Base-by-base conservation (phyloP, 192 early-diverging fungal genomes). In the Coemansia sp. region DNA sequence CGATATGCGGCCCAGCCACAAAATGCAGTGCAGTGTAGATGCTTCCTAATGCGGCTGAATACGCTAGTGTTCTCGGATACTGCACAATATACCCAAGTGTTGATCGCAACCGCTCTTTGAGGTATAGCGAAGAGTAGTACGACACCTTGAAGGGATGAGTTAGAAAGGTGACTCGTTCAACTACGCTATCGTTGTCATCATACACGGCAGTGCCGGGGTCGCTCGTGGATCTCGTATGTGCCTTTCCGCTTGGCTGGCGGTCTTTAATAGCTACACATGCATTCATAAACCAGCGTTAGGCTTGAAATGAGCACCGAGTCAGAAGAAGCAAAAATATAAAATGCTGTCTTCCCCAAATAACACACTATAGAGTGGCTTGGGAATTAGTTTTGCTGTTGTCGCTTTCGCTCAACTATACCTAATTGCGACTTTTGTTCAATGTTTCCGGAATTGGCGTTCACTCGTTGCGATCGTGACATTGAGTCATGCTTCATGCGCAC, bases 71-170 rank as follows among this genome's bases (percentile, higher is more conserved):
- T 6, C 43, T 61, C 19, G 81, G 81, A 37, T 84, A 72, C 72
- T 73, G 71, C 47, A 69, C 65, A 48, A 59, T 49, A 21, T 80
- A 80, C 5, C 63, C 59, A 4, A 50, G 65, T 12, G 74, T 70
- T 43, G 60, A 37, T 9, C 48, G 48, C 21, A 76, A 45, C 53
- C 70, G 73, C 6, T 52, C 37, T 38, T 60, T 52, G 53, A 84
- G 68, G 26, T 79, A 84, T 13, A 84, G 64, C 45, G 56, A 48
- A 37, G 82, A 79, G 67, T 84, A 84, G 60, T 79, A 76, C 11
- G 72, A 71, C 4, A 84, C 82, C 56, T 79, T 76, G 66, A 84
- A 71, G 16, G 82, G 82, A 12, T 77, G 64, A 49, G 64, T 65
- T 40, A 80, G 65, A 54, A 84, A 84, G 6, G 70, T 69, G 65